A percentile compares a stretch with the other conserved stretches of the same genome.
Evolutionary conservation across 108 stramenopile genomes (phyloP).

Genomic region (Discostella pseudostelligera): DNA sequence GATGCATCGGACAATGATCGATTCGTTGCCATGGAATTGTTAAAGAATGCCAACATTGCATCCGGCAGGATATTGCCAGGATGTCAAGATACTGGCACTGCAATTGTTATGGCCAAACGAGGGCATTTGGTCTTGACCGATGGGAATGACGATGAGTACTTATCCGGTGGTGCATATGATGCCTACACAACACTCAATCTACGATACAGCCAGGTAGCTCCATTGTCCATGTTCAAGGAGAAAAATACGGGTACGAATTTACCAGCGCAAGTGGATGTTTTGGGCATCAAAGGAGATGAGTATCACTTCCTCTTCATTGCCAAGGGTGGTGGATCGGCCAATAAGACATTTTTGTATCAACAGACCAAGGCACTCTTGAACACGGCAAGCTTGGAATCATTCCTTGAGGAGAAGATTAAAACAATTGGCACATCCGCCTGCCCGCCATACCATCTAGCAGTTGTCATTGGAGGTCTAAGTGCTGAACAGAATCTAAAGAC

Average conservation of each 20-base stretch:
- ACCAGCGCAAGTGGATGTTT: conserved; percentile 93
- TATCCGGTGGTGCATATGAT: conserved; percentile 87
- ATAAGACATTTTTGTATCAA: conserved; percentile 96
- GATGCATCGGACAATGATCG: conserved; percentile 94
- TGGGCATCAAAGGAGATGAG: conserved; percentile 79
- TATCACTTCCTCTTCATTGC: conserved; percentile 95
- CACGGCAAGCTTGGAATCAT: conserved; percentile 79
- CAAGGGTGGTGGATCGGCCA: conserved; percentile 96
- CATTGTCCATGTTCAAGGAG: conserved; percentile 92
- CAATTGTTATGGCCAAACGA: conserved; percentile 91
- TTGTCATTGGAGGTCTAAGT: conserved; percentile 93
- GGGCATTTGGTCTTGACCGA: conserved; percentile 92
- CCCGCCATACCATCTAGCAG: conserved; percentile 94
- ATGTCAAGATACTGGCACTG: conserved; percentile 97
- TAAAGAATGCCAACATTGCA: conserved; percentile 96
- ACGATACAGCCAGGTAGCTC: conserved; percentile 94
- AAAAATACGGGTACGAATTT: conserved; percentile 93
- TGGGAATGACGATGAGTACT: conserved; percentile 90
- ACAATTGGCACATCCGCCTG: conserved; percentile 95
- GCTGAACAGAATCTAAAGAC: conserved; percentile 94
- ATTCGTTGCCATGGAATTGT: conserved; percentile 93
- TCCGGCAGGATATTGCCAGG: conserved; percentile 86
- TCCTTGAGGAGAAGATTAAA: conserved; percentile 91
- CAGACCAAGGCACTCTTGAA: conserved; percentile 96
- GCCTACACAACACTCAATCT: conserved; percentile 91